Percentiles rank a stretch among this genome's conserved stretches.
Conservation (phyloP, 768 basidiomycete genomes). For the Suillus tomentosus region DNA sequence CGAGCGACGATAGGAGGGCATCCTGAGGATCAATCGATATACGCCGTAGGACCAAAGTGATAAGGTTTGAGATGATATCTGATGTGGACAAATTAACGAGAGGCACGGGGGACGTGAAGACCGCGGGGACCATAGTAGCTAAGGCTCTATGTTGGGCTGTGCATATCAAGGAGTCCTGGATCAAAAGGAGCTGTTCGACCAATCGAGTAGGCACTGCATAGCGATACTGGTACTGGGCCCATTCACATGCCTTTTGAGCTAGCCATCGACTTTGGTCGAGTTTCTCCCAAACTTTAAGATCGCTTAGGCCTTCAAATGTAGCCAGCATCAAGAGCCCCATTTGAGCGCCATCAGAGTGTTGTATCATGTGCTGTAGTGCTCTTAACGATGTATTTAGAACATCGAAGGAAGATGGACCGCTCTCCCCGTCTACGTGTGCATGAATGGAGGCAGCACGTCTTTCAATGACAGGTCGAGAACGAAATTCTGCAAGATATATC, state of each 20-base stretch:
- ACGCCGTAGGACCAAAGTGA: constrained; percentile 72
- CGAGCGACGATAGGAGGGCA: constrained; percentile 61
- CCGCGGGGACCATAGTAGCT: constrained; percentile 76
- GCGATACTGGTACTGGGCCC: constrained; percentile 92
- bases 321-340: constrained; percentile 72
- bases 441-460: constrained; percentile 89
- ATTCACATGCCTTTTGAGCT: constrained; percentile 74
- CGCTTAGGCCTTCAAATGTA: constrained; percentile 67
- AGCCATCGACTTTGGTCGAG: constrained; percentile 82
- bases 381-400: constrained; percentile 75
- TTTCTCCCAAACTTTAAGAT: constrained; percentile 63
- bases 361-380: constrained; percentile 69
- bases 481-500: constrained; percentile 82
- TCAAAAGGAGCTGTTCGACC: constrained; percentile 72
- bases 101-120: constrained; percentile 81
- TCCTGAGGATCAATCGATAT: constrained; percentile 64
- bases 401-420: constrained; percentile 73
- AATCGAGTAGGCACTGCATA: constrained; percentile 86
- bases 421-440: constrained; percentile 84
- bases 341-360: constrained; percentile 77
- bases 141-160: constrained; percentile 60
- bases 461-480: constrained; percentile 75
- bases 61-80: constrained; percentile 80
- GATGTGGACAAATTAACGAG: constrained; percentile 90
- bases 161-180: constrained; percentile 52